Evolutionary conservation across 305 asterid species (phyloP), one percentile per base, ranked within the genome.

Genomic region (Plantago coronopus): DNA sequence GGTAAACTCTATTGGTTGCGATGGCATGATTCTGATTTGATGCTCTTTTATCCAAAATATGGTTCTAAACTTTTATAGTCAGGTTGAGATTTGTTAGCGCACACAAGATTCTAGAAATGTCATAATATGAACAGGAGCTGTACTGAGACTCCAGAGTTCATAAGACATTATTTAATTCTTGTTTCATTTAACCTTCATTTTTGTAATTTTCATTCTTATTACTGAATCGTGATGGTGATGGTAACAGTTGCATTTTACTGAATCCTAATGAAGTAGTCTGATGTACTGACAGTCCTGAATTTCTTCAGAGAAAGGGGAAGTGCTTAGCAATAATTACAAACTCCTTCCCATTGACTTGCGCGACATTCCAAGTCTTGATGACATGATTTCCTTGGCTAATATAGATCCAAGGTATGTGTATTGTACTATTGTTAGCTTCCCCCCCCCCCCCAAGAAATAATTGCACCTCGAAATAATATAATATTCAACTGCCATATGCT

Each of bases 301-400:
- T 77, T 79, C 25, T 76, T 75, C 85, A 94, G 97, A 94, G 72
- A 87, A 80, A 68, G 99, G 99, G 62, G 96, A 94, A 82, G 96
- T 94, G 61, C 75, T 77, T 70, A 79, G 94, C 60, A 77, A 82
- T 55, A 87, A 81, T 70, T 94, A 89, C 95, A 94, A 89, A 76
- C 88, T 94, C 67, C 87, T 94, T 57, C 96, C 99, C 21, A 82
- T 87, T 63, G 99, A 94, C 72, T 71, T 94, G 76, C 88, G 95
- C 43, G 94, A 89, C 68, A 67, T 89, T 63, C 72, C 66, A 60
- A 76, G 78, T 61, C 81, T 94, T 38, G 90, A 87, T 67, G 88
- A 82, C 70, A 76, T 89, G 56, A 69, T 94, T 57, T 65, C 79
- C 44, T 61, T 80, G 78, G 94, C 99, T 70, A 75, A 80, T 72